phyloP scores from a whole-genome alignment of 768 basidiomycete species.

The Tephrocybe sp. region DNA sequence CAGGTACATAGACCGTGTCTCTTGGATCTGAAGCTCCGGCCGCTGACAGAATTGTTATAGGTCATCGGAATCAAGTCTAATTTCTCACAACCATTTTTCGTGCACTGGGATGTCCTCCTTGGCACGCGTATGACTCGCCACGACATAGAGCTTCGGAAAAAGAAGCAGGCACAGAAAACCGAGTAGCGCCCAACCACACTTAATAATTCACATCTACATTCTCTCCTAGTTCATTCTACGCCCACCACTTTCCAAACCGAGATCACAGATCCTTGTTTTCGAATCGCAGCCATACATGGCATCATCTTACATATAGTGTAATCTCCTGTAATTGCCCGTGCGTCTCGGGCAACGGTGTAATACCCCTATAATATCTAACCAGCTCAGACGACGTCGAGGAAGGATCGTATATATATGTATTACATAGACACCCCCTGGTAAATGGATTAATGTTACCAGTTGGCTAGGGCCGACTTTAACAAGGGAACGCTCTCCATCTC shows the following conservation, averaged over 20 bases:
- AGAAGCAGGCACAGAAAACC: conserved; percentile 31
- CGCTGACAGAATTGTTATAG: conserved; percentile 28
- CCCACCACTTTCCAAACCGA: not conserved
- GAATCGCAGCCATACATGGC: not conserved
- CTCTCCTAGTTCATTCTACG: not conserved
- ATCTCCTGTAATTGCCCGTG: not conserved
- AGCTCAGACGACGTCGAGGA: not conserved
- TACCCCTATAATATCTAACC: conserved; percentile 10
- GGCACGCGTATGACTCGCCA: conserved; percentile 81
- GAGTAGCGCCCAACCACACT: conserved; percentile 17
- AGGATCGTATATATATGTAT: not conserved
- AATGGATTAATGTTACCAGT: conserved; percentile 42
- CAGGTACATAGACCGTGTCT: conserved; percentile 51
- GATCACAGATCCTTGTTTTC: not conserved
- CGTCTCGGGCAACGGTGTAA: not conserved
- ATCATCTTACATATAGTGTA: not conserved
- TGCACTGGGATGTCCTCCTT: conserved; percentile 88
- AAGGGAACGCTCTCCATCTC: conserved; percentile 75
- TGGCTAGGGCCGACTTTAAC: conserved; percentile 48
- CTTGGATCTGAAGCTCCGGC: not conserved
- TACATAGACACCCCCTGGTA: not conserved
- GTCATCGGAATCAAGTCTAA: conserved; percentile 91
- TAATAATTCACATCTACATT: not conserved
- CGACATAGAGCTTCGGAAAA: conserved; percentile 57
- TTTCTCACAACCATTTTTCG: conserved; percentile 94